These are phyloP conservation scores for Suhomyces coccinellae DNA, from an alignment of 1,139 yeast genomes.

Conservation along the genomic window DNA sequence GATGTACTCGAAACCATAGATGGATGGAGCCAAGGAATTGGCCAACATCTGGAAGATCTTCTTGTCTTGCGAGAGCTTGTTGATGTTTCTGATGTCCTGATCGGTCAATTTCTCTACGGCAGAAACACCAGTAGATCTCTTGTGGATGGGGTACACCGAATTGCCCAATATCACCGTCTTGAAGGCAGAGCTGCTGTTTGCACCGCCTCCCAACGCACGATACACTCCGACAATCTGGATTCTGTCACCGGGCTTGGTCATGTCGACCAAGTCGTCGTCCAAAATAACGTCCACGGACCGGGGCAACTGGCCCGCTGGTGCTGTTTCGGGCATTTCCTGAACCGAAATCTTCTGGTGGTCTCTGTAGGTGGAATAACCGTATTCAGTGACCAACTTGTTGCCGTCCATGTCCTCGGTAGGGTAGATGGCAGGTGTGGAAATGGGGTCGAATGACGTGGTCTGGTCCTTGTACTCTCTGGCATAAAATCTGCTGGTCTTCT, in stretches of 20 bases:
- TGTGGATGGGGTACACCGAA: conserved; percentile 84
- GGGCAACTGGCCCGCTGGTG: conserved; percentile 98
- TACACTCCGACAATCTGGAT: conserved; percentile 93
- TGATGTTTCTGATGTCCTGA: conserved; percentile 82
- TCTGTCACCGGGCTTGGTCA: conserved; percentile 94
- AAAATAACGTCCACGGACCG: conserved; percentile 86
- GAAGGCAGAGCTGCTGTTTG: conserved; percentile 66
- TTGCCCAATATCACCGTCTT: conserved; percentile 81
- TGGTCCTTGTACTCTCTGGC: conserved; percentile 93
- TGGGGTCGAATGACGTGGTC: conserved; percentile 86
- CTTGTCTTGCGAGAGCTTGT: conserved; percentile 62
- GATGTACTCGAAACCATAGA: conserved; percentile 89
- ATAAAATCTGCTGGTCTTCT: conserved; percentile 77
- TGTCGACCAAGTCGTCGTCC: conserved; percentile 93
- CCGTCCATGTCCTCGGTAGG: conserved; percentile 95
- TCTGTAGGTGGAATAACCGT: conserved; percentile 88
- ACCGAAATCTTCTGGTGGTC: conserved; percentile 93
- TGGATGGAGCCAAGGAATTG: conserved; percentile 91
- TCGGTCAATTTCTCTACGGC: conserved; percentile 77
- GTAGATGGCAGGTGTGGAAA: conserved; percentile 81
- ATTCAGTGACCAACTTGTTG: conserved; percentile 82
- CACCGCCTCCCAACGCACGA: conserved; percentile 85
- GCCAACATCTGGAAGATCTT: conserved; percentile 78
- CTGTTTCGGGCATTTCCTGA: conserved; percentile 98
- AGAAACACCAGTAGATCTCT: conserved; percentile 83